These are phyloP conservation scores for Cutaneotrichosporon sp. DNA, from an alignment of 1,284 basidiomycete genomes.

Conservation along the genomic window DNA sequence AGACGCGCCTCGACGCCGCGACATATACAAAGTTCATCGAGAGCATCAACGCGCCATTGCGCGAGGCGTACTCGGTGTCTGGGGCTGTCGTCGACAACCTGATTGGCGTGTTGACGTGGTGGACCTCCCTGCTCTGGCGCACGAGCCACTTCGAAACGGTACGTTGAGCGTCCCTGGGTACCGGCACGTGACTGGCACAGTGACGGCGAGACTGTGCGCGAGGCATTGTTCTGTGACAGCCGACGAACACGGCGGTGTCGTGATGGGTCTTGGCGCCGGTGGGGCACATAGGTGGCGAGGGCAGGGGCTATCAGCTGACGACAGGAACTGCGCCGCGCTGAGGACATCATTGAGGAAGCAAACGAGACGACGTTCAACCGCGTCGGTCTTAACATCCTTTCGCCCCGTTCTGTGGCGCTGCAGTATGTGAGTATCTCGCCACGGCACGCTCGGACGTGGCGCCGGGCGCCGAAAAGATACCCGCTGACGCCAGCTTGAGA, in stretches of 20 bases:
- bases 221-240: not conserved
- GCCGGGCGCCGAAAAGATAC: not conserved
- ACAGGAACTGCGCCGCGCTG: conserved; percentile 51
- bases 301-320: conserved; percentile 5
- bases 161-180: conserved; percentile 20
- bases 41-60: conserved; percentile 51
- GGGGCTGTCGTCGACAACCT: conserved; percentile 54
- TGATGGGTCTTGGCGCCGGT: too few relatives aligned
- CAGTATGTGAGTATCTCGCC: conserved; percentile 54
- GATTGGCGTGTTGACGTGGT: conserved; percentile 54
- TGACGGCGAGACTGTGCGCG: not conserved
- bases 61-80: conserved; percentile 51
- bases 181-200: not conserved
- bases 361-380: conserved; percentile 55
- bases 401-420: conserved; percentile 55
- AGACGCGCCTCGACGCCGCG: conserved; percentile 48
- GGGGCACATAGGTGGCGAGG: too few relatives aligned
- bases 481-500: conserved; percentile 9
- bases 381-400: conserved; percentile 55
- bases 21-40: conserved; percentile 51
- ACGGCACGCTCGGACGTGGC: not conserved
- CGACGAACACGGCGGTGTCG: not conserved
- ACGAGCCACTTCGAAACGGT: conserved; percentile 55
- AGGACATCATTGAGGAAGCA: conserved; percentile 42
- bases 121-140: conserved; percentile 52